Conservation (phyloP, 371 early-diverging fungal species). For the Mucor mucedo region DNA sequence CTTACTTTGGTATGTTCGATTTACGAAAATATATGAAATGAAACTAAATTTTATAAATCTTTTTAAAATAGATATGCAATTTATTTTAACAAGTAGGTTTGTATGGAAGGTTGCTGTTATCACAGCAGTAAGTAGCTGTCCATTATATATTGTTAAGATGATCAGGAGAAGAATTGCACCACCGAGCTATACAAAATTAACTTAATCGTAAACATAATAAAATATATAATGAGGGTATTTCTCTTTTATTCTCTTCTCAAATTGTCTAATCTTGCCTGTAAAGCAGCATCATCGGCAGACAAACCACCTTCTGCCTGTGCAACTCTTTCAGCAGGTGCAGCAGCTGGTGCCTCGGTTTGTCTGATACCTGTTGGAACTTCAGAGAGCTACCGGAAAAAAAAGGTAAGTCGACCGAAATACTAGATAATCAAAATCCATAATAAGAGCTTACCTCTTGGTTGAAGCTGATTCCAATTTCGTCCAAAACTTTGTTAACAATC, state of each 20-base stretch:
- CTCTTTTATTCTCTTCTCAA: constrained; percentile 77
- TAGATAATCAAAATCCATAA: too few relatives aligned
- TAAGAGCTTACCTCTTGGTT: constrained; percentile 58
- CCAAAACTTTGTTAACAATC: constrained; percentile 92
- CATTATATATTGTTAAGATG: constrained; percentile 79
- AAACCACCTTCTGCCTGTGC: constrained; percentile 60
- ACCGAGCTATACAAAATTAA: constrained; percentile 75
- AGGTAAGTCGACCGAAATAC: background rate
- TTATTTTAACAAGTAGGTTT: constrained; percentile 84
- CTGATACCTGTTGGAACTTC: constrained; percentile 66
- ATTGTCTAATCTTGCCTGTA: constrained; percentile 91
- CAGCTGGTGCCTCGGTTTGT: constrained; percentile 41
- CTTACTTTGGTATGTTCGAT: constrained; percentile 80
- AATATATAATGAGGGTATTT: background rate
- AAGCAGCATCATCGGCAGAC: constrained; percentile 81
- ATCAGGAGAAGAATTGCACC: constrained; percentile 76
- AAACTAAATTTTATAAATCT: background rate
- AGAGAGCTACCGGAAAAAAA: constrained; percentile 51
- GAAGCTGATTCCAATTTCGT: constrained; percentile 92
- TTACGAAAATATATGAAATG: constrained; percentile 1
- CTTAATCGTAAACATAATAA: constrained; percentile 23
- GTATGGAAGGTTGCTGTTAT: constrained; percentile 92
- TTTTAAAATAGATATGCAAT: constrained; percentile 68
- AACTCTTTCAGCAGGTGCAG: constrained; percentile 49
- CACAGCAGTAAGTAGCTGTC: constrained; percentile 86